phyloP scores from a whole-genome alignment of 768 basidiomycete species.

The Mycena galericulata region DNA sequence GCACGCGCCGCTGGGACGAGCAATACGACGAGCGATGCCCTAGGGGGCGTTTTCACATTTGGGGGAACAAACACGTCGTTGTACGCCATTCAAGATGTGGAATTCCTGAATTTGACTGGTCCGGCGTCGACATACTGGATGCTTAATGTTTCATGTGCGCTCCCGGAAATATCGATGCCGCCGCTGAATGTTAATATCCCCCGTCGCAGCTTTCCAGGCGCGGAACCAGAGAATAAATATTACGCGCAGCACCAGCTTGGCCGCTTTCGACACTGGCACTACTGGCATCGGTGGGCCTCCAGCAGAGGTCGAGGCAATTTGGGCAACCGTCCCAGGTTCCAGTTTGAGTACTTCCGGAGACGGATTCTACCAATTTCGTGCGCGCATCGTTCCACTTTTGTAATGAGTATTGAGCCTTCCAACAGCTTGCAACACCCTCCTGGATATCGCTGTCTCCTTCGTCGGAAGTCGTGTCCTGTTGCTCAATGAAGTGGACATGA shows the following conservation, averaged over 20 bases:
- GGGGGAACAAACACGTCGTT: constrained; percentile 1
- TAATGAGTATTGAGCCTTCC: neutral
- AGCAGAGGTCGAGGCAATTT: neutral
- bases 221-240: neutral
- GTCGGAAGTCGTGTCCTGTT: neutral
- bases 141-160: neutral
- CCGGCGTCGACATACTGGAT: neutral
- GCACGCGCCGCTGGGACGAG: neutral
- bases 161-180: neutral
- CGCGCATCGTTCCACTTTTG: neutral
- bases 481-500: neutral
- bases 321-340: neutral
- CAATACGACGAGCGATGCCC: neutral
- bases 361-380: constrained; percentile 4
- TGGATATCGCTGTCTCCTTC: neutral
- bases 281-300: neutral
- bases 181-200: neutral
- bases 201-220: neutral
- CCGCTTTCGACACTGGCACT: neutral
- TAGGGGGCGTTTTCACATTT: neutral
- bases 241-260: neutral
- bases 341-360: neutral
- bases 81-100: neutral
- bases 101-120: neutral
- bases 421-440: neutral